Conservation (phyloP, 2,329 filamentous ascomycete genomes). For the Fusarium staphyleae region DNA sequence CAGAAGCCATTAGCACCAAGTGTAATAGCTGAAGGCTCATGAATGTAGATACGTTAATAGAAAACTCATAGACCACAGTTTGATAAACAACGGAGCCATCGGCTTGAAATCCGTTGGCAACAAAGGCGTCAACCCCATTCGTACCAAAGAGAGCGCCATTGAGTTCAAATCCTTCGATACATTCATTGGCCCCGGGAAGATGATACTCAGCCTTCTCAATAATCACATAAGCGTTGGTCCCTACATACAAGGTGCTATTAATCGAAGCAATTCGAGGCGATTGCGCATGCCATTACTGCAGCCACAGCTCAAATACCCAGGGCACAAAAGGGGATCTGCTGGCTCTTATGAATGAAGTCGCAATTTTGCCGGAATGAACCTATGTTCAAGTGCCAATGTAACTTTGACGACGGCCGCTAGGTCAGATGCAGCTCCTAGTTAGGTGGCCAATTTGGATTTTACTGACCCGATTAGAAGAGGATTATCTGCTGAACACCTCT, state of each 20-base stretch:
- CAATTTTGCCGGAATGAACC: conserved; percentile 15
- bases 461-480: not conserved
- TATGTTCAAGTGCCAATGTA: conserved; percentile 15
- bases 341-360: conserved; percentile 9
- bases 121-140: too few species aligned
- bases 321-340: conserved; percentile 6
- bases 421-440: conserved; percentile 17
- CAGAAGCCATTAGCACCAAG: not conserved
- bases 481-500: not conserved
- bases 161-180: too few species aligned
- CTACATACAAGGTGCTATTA: conserved; percentile 10
- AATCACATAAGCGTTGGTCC: conserved; percentile 29
- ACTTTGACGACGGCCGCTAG: conserved; percentile 18
- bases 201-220: conserved; percentile 24
- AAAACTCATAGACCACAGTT: too few species aligned
- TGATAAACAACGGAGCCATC: too few species aligned
- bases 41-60: too few species aligned
- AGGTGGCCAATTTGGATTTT: conserved; percentile 32
- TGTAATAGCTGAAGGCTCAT: too few species aligned
- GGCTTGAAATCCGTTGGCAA: too few species aligned
- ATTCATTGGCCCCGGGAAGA: too few species aligned
- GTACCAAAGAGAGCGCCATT: too few species aligned
- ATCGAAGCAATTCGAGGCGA: conserved; percentile 2
- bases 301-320: not conserved
- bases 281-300: not conserved